Evolutionary conservation across 2,329 filamentous ascomycete species (phyloP).

Genomic region (Fusarium torulosum): DNA sequence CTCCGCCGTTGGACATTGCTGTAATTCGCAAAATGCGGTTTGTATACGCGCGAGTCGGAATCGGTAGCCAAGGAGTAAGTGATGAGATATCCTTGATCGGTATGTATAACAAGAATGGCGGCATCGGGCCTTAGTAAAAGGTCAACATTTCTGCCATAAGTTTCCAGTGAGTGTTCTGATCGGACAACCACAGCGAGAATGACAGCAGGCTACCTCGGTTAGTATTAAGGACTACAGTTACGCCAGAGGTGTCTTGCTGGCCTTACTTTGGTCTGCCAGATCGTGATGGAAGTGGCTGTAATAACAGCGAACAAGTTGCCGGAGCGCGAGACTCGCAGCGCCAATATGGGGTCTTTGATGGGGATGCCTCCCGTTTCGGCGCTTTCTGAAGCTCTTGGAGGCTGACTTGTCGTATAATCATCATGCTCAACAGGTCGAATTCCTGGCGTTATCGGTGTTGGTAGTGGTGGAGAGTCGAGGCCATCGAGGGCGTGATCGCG

Average conservation of each 20-base stretch:
- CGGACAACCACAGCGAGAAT: constrained; percentile 87
- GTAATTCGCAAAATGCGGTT: constrained; percentile 79
- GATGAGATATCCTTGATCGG: constrained; percentile 86
- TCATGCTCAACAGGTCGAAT: constrained; percentile 71
- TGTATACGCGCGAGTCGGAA: constrained; percentile 84
- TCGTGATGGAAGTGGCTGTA: constrained; percentile 84
- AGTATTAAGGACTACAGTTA: constrained; percentile 11
- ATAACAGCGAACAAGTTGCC: constrained; percentile 90
- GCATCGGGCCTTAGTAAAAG: constrained; percentile 91
- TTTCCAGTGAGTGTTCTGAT: constrained; percentile 81
- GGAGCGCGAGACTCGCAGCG: constrained; percentile 80
- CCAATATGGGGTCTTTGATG: constrained; percentile 75
- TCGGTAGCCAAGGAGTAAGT: constrained; percentile 94
- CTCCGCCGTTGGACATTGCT: constrained; percentile 72
- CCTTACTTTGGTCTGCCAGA: constrained; percentile 94
- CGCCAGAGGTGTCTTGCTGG: not conserved
- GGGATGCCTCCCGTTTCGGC: constrained; percentile 55
- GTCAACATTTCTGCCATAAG: constrained; percentile 87
- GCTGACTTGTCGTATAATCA: constrained; percentile 49
- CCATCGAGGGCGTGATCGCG: constrained; percentile 52
- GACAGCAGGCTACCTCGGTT: constrained; percentile 77
- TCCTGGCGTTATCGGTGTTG: constrained; percentile 67
- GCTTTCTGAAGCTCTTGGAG: constrained; percentile 45
- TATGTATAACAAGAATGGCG: constrained; percentile 91
- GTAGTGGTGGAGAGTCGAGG: constrained; percentile 52